Evolutionary conservation across 192 early-diverging fungal species (phyloP).

Genomic region (Coemansia sp.): DNA sequence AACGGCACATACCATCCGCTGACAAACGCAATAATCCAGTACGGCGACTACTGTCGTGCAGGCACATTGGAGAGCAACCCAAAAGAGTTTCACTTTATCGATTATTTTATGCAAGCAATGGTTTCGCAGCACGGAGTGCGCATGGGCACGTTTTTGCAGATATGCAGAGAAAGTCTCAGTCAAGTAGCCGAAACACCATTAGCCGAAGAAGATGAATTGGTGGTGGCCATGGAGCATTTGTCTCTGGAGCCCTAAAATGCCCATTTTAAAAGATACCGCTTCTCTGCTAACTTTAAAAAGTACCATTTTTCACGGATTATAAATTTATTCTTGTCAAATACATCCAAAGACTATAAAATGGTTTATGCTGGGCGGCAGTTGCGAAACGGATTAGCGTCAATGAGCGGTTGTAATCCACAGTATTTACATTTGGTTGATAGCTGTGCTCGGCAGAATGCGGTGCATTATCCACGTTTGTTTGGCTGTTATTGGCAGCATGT

Average conservation of each 20-base stretch:
- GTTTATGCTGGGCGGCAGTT: background rate
- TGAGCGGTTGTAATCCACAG: too few relatives aligned
- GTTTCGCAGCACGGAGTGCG: slow-evolving; percentile 22
- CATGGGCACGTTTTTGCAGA: slow-evolving; percentile 30
- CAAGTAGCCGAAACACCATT: background rate
- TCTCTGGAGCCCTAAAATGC: slow-evolving; percentile 1
- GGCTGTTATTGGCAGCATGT: too few relatives aligned
- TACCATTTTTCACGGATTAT: too few relatives aligned
- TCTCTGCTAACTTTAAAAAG: too few relatives aligned
- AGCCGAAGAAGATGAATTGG: slow-evolving; percentile 21
- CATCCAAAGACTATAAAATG: background rate
- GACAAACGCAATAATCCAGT: slow-evolving; percentile 15
- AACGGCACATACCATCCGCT: slow-evolving; percentile 27
- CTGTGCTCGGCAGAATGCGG: background rate
- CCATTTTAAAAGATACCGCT: background rate
- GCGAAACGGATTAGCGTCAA: slow-evolving; percentile 6
- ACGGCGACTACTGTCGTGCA: slow-evolving; percentile 15
- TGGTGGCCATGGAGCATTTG: slow-evolving; percentile 21
- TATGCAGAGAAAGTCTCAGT: slow-evolving; percentile 23
- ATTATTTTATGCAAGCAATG: slow-evolving; percentile 47
- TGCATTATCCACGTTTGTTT: too few relatives aligned
- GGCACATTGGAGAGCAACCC: background rate
- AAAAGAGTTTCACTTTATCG: slow-evolving; percentile 28
- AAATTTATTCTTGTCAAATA: slow-evolving; percentile 1
- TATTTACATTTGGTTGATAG: background rate